Evolutionary conservation across 345 rosid genomes (phyloP).

Genomic region (Euphorbia peplus): DNA sequence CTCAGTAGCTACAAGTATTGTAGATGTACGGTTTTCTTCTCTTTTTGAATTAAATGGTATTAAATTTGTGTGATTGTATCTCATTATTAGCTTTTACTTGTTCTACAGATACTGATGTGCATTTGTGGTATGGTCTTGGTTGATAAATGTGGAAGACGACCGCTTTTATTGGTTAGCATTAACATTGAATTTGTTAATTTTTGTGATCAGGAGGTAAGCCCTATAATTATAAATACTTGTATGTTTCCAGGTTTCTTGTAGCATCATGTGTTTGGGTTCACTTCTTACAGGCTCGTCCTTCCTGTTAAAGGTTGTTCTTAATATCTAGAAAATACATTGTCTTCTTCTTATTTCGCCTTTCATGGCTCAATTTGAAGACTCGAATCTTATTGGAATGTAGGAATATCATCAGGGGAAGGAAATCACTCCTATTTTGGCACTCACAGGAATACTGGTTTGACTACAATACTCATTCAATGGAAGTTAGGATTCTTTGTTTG

Average conservation of each 20-base stretch:
- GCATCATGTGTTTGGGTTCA: slow-evolving; percentile 35
- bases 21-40: slow-evolving; percentile 24
- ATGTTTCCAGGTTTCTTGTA: slow-evolving; percentile 28
- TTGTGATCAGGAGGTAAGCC: no score
- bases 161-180: slow-evolving; percentile 35
- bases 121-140: slow-evolving; percentile 28
- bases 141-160: slow-evolving; percentile 50
- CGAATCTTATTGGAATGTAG: not conserved
- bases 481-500: no score
- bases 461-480: no score
- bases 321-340: no score
- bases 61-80: not conserved
- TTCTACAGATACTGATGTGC: not conserved
- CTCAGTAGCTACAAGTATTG: slow-evolving; percentile 25
- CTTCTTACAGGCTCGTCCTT: slow-evolving; percentile 44
- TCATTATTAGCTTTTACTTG: not conserved
- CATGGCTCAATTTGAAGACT: not conserved
- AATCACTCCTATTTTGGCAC: not conserved
- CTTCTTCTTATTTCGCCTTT: no score
- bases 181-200: no score
- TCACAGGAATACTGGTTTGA: slow-evolving; percentile 7
- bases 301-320: slow-evolving; percentile 36
- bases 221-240: no score
- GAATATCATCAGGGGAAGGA: not conserved
- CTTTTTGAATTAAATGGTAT: no score